These are phyloP conservation scores for Jamesozyma spencerorum DNA, from an alignment of 805 yeast genomes.

Conservation along the genomic window DNA sequence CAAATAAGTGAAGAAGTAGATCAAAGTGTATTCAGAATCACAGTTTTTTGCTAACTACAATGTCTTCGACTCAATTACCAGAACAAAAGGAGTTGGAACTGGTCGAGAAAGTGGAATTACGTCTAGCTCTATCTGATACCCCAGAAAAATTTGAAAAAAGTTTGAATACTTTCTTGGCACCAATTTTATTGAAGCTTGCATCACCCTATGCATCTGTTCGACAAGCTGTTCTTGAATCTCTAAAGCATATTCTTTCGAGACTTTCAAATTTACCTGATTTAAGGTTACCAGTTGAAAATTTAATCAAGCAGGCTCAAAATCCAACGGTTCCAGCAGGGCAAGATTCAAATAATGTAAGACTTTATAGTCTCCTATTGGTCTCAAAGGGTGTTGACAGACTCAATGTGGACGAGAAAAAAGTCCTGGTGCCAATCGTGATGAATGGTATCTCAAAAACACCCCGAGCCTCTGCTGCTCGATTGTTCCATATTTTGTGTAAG, in stretches of 20 bases:
- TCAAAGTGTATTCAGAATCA: no score
- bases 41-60: neutral
- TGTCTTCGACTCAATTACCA: neutral
- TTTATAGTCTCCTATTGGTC: conserved; percentile 56
- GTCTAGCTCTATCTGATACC: conserved; percentile 66
- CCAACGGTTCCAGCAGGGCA: conserved; percentile 37
- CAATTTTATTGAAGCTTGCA: conserved; percentile 67
- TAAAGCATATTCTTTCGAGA: conserved; percentile 61
- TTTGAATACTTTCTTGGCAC: conserved; percentile 58
- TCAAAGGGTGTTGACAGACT: conserved; percentile 61
- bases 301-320: conserved; percentile 52
- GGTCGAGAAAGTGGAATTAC: conserved; percentile 70
- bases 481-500: conserved; percentile 53
- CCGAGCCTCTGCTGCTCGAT: conserved; percentile 40
- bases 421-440: conserved; percentile 40
- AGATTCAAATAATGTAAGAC: conserved; percentile 43
- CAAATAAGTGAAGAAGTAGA: no score
- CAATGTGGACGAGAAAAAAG: conserved; percentile 27
- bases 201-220: conserved; percentile 63
- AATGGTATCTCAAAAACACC: conserved; percentile 37
- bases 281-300: conserved; percentile 53
- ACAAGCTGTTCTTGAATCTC: conserved; percentile 52
- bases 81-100: conserved; percentile 47
- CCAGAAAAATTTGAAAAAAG: conserved; percentile 55
- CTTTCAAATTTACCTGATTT: conserved; percentile 46